Conservation (phyloP, 2,329 filamentous ascomycete genomes). For the Alternaria ethzedia region DNA sequence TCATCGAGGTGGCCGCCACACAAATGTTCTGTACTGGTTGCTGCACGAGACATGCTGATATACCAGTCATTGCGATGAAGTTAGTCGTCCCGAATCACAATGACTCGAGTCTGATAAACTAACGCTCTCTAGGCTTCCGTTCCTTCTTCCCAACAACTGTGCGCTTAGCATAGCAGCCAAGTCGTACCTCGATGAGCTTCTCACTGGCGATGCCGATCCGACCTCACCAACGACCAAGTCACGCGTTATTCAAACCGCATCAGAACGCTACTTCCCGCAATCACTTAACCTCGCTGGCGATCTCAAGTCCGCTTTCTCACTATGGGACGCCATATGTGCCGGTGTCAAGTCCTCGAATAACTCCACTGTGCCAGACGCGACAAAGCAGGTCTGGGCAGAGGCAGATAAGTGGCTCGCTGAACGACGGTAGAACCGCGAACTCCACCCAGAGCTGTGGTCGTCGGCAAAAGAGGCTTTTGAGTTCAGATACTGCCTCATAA, state of each 20-base stretch:
- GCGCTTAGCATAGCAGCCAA: constrained; percentile 80
- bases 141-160: constrained; percentile 73
- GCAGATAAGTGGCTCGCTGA: constrained; percentile 64
- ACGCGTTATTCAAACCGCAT: constrained; percentile 59
- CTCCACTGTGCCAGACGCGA: constrained; percentile 48
- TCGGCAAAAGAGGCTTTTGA: background rate
- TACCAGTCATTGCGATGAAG: constrained; percentile 73
- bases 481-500: background rate
- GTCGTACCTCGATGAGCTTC: constrained; percentile 77
- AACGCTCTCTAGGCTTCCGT: constrained; percentile 60
- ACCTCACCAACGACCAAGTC: constrained; percentile 57
- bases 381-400: constrained; percentile 63
- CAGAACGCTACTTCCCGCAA: constrained; percentile 66
- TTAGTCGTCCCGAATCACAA: constrained; percentile 52
- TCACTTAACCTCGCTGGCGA: constrained; percentile 64
- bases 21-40: constrained; percentile 83
- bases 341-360: constrained; percentile 63
- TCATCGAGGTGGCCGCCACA: constrained; percentile 81
- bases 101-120: constrained; percentile 35
- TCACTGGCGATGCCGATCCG: constrained; percentile 61
- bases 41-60: constrained; percentile 67
- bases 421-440: constrained; percentile 28
- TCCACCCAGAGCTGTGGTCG: background rate
- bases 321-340: constrained; percentile 70
- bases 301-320: constrained; percentile 64